These are phyloP conservation scores for Goniomonas avonlea DNA, from an alignment of 78 protist species.

Conservation along the genomic window DNA sequence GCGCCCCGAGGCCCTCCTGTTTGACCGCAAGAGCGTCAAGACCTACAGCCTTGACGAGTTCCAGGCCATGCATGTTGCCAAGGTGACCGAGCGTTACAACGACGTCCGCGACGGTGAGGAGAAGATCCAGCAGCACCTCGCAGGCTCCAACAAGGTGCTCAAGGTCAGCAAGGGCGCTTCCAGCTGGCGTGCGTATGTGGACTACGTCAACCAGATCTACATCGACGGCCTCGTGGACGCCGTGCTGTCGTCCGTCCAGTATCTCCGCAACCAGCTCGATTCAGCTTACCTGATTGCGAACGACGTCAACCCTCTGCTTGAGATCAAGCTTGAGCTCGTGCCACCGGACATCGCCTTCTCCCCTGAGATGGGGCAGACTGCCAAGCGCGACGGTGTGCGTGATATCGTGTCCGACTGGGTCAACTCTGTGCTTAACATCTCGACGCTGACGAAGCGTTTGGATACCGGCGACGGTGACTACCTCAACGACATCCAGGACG, in stretches of 20 bases:
- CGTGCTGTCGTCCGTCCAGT: slow-evolving; percentile 2
- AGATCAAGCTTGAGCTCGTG: slow-evolving; percentile 16
- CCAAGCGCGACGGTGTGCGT: background rate
- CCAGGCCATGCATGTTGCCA: slow-evolving; percentile 8
- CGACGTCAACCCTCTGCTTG: slow-evolving; percentile 31
- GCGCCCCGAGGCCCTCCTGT: background rate
- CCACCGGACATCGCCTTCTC: background rate
- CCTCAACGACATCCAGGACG: slow-evolving; percentile 5
- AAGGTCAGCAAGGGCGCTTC: background rate
- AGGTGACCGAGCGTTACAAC: background rate
- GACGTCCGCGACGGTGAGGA: slow-evolving; percentile 25
- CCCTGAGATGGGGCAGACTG: background rate
- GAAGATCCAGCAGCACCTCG: slow-evolving; percentile 33
- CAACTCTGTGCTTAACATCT: background rate
- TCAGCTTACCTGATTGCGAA: background rate
- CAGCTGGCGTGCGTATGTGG: slow-evolving; percentile 56
- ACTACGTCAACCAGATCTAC: slow-evolving; percentile 39
- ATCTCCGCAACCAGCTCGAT: slow-evolving; percentile 36
- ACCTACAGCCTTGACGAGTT: slow-evolving; percentile 19
- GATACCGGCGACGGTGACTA: slow-evolving; percentile 48
- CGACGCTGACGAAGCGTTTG: slow-evolving; percentile 28
- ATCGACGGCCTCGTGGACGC: background rate
- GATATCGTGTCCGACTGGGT: slow-evolving; percentile 8
- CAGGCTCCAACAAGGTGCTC: background rate
- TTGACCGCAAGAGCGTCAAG: slow-evolving; percentile 8